Conservation (phyloP, 1,284 basidiomycete genomes). For the Ganoderma leucocontextum region DNA sequence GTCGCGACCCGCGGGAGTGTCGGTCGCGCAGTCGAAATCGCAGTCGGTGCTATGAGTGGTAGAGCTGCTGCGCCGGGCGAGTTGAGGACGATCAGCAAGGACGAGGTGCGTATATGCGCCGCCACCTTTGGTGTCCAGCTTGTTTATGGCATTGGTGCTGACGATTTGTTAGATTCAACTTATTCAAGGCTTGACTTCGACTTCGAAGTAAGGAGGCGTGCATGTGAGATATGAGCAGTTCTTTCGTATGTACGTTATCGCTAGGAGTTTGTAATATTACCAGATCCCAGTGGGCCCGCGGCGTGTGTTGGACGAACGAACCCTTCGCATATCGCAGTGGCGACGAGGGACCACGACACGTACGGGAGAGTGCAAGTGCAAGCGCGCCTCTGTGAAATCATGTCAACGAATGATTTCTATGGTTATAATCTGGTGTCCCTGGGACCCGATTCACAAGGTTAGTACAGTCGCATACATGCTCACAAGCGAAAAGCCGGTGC, state of each 20-base stretch:
- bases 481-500: too few species aligned
- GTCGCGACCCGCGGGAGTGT: slow-evolving; percentile 57
- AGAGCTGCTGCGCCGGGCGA: slow-evolving; percentile 68
- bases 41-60: slow-evolving; percentile 62
- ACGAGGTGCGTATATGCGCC: slow-evolving; percentile 56
- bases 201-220: slow-evolving; percentile 25
- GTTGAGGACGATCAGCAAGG: slow-evolving; percentile 65
- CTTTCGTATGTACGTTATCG: slow-evolving; percentile 6
- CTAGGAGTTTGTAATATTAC: not conserved
- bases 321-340: too few species aligned
- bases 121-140: not conserved
- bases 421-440: too few species aligned
- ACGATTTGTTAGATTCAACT: slow-evolving; percentile 42
- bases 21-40: slow-evolving; percentile 58
- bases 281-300: too few species aligned
- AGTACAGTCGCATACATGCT: too few species aligned
- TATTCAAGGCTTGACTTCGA: slow-evolving; percentile 31
- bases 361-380: too few species aligned
- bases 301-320: too few species aligned
- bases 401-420: too few species aligned
- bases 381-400: too few species aligned
- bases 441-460: too few species aligned
- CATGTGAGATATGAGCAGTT: not conserved
- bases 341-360: too few species aligned
- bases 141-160: not conserved